These are phyloP conservation scores for Aspergillus novofumigatus DNA, from an alignment of 2,329 filamentous ascomycete species.

Conservation along the genomic window DNA sequence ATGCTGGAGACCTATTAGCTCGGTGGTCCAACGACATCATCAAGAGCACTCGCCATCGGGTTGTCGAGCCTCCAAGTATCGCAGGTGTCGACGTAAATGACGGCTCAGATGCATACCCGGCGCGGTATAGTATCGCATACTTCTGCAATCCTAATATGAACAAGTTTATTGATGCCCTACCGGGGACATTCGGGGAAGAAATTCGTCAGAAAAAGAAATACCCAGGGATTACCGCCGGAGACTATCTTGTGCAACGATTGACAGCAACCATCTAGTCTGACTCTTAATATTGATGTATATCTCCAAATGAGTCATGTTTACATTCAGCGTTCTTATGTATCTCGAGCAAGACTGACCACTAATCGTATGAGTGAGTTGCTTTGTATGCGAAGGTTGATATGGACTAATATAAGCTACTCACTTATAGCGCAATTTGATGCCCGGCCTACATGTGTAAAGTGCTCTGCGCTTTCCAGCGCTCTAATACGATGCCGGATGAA, in stretches of 20 bases:
- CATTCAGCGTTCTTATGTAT: background rate
- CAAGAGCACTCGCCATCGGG: slow-evolving; percentile 83
- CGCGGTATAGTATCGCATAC: slow-evolving; percentile 85
- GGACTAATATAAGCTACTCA: background rate
- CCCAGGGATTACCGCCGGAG: slow-evolving; percentile 67
- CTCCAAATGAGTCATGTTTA: background rate
- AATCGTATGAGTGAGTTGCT: background rate
- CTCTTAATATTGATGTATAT: background rate
- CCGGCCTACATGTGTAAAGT: background rate
- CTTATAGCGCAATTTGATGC: background rate
- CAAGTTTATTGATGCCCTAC: slow-evolving; percentile 71
- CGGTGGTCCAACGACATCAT: slow-evolving; percentile 90
- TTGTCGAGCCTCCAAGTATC: slow-evolving; percentile 73
- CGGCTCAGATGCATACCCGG: slow-evolving; percentile 54
- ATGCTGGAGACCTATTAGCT: slow-evolving; percentile 80
- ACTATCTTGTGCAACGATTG: slow-evolving; percentile 76
- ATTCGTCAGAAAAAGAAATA: slow-evolving; percentile 70
- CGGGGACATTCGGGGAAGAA: slow-evolving; percentile 64
- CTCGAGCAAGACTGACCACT: background rate
- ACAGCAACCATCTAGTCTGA: slow-evolving; percentile 61
- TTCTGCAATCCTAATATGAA: slow-evolving; percentile 86
- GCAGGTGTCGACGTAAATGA: slow-evolving; percentile 38
- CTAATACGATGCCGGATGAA: slow-evolving; percentile 54
- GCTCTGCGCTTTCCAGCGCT: background rate
- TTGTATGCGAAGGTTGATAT: background rate